phyloP scores from a whole-genome alignment of 306 rosid species.

The Hippophae rhamnoides region DNA sequence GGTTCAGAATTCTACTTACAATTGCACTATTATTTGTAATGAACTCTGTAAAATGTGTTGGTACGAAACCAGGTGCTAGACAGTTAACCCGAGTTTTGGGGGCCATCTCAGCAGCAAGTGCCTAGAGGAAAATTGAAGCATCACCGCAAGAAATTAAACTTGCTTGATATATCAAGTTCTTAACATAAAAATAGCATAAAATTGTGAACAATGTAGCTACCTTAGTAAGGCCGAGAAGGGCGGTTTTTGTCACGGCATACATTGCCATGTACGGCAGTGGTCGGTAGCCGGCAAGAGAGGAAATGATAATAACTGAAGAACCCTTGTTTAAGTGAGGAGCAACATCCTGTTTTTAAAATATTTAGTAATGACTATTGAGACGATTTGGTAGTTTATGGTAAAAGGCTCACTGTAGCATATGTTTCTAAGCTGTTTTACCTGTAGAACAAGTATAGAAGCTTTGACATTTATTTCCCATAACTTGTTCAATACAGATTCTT shows the following conservation, averaged over 20 bases:
- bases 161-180: background rate
- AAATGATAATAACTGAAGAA: constrained; percentile 74
- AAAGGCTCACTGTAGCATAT: background rate
- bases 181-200: constrained; percentile 3
- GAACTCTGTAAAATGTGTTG: constrained; percentile 73
- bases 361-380: no score
- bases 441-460: constrained; percentile 71
- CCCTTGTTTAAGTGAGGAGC: constrained; percentile 64
- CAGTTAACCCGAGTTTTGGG: constrained; percentile 85
- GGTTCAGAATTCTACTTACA: constrained; percentile 31
- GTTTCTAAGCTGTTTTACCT: constrained; percentile 34
- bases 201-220: constrained; percentile 24
- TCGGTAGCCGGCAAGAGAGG: constrained; percentile 65
- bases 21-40: constrained; percentile 30
- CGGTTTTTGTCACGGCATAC: constrained; percentile 98
- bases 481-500: constrained; percentile 76
- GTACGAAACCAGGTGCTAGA: constrained; percentile 93
- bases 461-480: constrained; percentile 96
- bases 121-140: constrained; percentile 33
- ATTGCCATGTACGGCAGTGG: constrained; percentile 78
- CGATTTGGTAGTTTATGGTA: no score
- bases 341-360: constrained; percentile 47
- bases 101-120: constrained; percentile 78
- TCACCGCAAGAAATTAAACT: constrained; percentile 7
- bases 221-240: constrained; percentile 89